Base-by-base conservation (phyloP, 441 rosid species). In the Jatropha podagrica region DNA sequence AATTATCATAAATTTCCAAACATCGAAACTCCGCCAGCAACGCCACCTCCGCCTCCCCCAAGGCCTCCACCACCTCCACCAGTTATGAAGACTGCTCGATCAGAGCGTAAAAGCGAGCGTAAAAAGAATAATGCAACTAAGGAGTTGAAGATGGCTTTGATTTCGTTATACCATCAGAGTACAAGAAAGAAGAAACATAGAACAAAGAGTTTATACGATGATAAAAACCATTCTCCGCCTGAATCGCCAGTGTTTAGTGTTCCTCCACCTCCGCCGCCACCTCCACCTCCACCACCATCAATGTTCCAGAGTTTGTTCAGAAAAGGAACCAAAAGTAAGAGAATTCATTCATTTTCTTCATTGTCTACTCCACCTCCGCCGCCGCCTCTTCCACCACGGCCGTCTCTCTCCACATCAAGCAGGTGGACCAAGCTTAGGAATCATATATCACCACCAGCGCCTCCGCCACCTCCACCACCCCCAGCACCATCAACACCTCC, bases 121-220 rank as follows among this genome's bases (percentile, higher is more conserved):
- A 87, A 85, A 79, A 91, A 81, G 76, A 90, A 85, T 48, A 90
- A 83, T 75, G 88, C 97, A 32, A 89, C 92, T 2, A 86, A 83
- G 83, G 98, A 93, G 86, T 83, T 93, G 61, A 90, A 85, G 83
- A 85, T 81, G 91, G 94, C 77, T 23, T 76, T 93, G 4, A 84
- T 90, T 64, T 86, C 95, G 10, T 76, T 91, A 41, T 77, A 83
- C 54, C 85, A 85, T 70, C 90, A 86, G 71, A 85, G 87, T 62
- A 91, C 86, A 79, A 81, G 76, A 78, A 91, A 86, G 86, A 87
- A 76, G 85, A 91, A 89, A 65, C 87, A 76, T 58, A 88, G 77
- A 76, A 71, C 81, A 58, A 79, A 49, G 3, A 63, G 51, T 42
- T 60, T 27, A 37, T 26, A 69, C 7, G 78, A 81, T 27, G 69